These are phyloP conservation scores for Polytrichum formosum DNA, from an alignment of 225 moss, liverwort and hornwort species.

Conservation along the genomic window DNA sequence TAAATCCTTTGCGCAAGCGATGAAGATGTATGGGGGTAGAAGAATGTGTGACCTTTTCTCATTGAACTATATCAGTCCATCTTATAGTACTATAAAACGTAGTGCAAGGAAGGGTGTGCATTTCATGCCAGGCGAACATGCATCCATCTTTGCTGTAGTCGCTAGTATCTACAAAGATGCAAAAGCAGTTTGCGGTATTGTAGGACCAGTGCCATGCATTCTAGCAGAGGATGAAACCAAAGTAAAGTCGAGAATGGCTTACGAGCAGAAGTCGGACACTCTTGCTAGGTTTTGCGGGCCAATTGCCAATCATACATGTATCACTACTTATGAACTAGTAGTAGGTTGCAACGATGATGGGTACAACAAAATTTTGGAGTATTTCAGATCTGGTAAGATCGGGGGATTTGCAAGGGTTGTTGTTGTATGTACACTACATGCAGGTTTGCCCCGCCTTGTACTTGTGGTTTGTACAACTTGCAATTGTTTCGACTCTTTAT, in stretches of 20 bases:
- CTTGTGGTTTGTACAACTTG: slow-evolving; percentile 1
- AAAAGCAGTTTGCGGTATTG: neutral
- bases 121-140: neutral
- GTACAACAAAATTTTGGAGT: slow-evolving; percentile 3
- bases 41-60: too few species aligned
- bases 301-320: neutral
- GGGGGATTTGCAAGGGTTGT: slow-evolving; percentile 1
- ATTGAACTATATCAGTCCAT: too few species aligned
- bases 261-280: neutral
- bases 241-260: neutral
- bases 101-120: neutral
- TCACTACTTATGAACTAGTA: neutral
- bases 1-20: too few species aligned
- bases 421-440: neutral
- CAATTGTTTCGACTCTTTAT: neutral
- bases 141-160: neutral
- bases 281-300: neutral
- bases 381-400: neutral
- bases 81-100: neutral
- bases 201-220: neutral
- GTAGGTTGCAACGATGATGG: neutral
- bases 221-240: neutral
- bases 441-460: neutral
- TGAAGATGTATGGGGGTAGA: too few species aligned
- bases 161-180: neutral